These are phyloP conservation scores for Grosmannia clavigera DNA, from an alignment of 2,329 filamentous ascomycete species.

Conservation along the genomic window DNA sequence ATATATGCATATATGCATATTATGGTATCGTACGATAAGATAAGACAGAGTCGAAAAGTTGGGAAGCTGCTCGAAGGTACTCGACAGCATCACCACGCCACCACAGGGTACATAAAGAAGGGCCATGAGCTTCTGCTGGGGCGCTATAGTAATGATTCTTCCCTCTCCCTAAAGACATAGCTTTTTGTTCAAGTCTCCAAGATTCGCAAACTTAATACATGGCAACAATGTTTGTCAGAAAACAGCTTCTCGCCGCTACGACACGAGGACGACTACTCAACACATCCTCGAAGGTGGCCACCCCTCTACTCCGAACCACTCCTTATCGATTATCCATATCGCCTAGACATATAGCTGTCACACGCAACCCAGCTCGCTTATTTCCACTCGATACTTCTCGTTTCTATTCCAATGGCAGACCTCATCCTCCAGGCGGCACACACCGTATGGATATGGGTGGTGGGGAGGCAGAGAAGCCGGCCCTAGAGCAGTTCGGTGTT, in stretches of 20 bases:
- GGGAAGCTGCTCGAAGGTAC: constrained; percentile 11
- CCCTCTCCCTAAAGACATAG: background rate
- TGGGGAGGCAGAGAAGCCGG: constrained; percentile 64
- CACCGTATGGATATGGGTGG: constrained; percentile 84
- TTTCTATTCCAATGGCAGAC: constrained; percentile 56
- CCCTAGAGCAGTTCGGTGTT: constrained; percentile 80
- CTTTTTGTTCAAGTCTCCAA: no score
- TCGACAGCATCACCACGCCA: constrained; percentile 2
- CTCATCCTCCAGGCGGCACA: constrained; percentile 81
- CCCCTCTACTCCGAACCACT: background rate
- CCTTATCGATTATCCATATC: background rate
- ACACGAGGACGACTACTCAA: constrained; percentile 12
- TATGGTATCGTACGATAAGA: background rate
- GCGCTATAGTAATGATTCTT: background rate
- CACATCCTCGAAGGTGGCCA: constrained; percentile 3
- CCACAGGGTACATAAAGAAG: background rate
- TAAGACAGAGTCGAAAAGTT: constrained; percentile 3
- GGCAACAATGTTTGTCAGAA: constrained; percentile 26
- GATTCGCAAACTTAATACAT: background rate
- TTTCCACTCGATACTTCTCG: constrained; percentile 31
- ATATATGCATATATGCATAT: background rate
- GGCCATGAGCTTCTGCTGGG: no score
- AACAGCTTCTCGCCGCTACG: constrained; percentile 20
- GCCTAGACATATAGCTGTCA: background rate
- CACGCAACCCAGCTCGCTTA: constrained; percentile 6